Conservation (phyloP, 257 asterid species). For the Mitragyna speciosa region DNA sequence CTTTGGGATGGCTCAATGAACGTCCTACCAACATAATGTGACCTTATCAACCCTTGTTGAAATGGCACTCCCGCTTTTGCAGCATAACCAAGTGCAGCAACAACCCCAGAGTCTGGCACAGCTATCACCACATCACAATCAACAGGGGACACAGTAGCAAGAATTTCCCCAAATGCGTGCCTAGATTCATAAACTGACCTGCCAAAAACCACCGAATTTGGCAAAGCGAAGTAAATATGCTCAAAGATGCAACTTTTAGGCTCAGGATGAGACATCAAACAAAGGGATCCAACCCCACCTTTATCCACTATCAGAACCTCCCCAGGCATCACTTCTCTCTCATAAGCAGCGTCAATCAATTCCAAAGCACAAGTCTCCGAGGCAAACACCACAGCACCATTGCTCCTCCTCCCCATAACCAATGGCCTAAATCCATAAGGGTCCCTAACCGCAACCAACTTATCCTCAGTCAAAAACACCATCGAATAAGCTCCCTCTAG, state of each 20-base stretch:
- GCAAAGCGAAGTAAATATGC: slow-evolving; percentile 79
- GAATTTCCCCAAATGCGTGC: slow-evolving; percentile 63
- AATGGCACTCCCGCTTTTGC: slow-evolving; percentile 85
- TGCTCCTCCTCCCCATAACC: slow-evolving; percentile 56
- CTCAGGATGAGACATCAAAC: slow-evolving; percentile 62
- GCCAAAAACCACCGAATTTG: slow-evolving; percentile 75
- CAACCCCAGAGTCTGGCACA: slow-evolving; percentile 93
- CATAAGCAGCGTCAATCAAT: slow-evolving; percentile 75
- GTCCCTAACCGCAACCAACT: slow-evolving; percentile 50
- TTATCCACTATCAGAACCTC: slow-evolving; percentile 51
- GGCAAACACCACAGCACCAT: slow-evolving; percentile 48
- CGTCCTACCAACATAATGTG: slow-evolving; percentile 89
- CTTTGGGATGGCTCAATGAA: slow-evolving; percentile 95
- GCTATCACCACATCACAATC: slow-evolving; percentile 95
- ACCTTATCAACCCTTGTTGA: slow-evolving; percentile 85
- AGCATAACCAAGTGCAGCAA: slow-evolving; percentile 90
- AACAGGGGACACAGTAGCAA: slow-evolving; percentile 71
- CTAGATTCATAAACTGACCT: slow-evolving; percentile 81
- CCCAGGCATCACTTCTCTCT: slow-evolving; percentile 49
- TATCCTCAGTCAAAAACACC: slow-evolving; percentile 53
- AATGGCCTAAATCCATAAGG: slow-evolving; percentile 50
- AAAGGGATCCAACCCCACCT: slow-evolving; percentile 46
- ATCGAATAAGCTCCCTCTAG: slow-evolving; percentile 88
- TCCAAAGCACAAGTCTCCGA: slow-evolving; percentile 55
- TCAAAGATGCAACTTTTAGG: slow-evolving; percentile 81